Evolutionary conservation across 768 basidiomycete genomes (phyloP).

Genomic region (Podaxis sp.): DNA sequence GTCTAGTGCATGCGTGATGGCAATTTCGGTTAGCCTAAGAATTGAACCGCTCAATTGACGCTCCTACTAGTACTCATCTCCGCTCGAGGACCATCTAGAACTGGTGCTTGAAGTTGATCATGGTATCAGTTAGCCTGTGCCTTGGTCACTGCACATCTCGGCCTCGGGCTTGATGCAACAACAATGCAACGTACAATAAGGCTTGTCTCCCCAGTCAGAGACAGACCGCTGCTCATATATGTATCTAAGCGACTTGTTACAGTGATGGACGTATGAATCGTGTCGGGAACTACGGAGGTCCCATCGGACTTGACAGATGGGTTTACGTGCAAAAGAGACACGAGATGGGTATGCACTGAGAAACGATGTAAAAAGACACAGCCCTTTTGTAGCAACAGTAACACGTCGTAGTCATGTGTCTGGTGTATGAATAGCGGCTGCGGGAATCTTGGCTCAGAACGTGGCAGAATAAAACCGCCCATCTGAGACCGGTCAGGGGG

Average conservation of each 20-base stretch:
- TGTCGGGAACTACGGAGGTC: constrained; percentile 8
- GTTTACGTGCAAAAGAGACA: neutral
- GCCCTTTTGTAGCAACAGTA: constrained; percentile 4
- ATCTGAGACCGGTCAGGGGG: constrained; percentile 6
- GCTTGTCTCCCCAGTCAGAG: neutral
- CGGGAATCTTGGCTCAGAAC: constrained; percentile 6
- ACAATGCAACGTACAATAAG: neutral
- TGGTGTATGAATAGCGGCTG: neutral
- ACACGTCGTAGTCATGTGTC: constrained; percentile 7
- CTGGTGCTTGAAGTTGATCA: neutral
- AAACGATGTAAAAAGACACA: neutral
- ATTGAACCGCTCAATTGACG: constrained; percentile 1
- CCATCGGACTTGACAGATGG: constrained; percentile 4
- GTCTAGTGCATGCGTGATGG: neutral
- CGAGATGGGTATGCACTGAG: neutral
- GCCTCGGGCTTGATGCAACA: neutral
- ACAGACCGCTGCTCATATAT: neutral
- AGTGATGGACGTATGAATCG: neutral
- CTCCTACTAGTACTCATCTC: neutral
- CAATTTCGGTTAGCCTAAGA: neutral
- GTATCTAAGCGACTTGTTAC: constrained; percentile 10
- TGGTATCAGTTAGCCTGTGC: neutral
- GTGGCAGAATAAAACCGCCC: neutral
- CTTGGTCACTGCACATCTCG: neutral
- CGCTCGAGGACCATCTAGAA: neutral